Conservation (phyloP, 139 green algal species). For the Yamagishiella unicocca region DNA sequence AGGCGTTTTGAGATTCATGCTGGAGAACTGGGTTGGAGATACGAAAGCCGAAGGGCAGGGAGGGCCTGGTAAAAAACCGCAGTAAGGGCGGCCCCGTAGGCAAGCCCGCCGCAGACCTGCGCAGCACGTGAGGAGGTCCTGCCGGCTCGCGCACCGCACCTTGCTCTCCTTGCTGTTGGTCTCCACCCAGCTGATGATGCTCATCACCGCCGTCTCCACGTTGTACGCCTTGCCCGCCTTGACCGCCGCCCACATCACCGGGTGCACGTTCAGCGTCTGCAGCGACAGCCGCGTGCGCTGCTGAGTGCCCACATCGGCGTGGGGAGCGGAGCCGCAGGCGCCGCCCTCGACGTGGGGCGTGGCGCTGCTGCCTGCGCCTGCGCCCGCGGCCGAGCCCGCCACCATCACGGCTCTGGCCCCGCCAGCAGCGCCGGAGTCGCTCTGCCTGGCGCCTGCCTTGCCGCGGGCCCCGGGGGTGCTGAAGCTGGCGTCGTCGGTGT, state of each 20-base stretch:
- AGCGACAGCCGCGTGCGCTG: neutral
- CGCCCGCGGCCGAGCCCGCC: neutral
- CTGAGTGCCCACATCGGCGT: too few species aligned
- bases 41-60: too few species aligned
- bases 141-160: too few species aligned
- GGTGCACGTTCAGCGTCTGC: constrained; percentile 14
- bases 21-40: too few species aligned
- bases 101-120: too few species aligned
- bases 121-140: too few species aligned
- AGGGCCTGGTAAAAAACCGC: too few species aligned
- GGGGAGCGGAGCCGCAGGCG: neutral
- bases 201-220: constrained; percentile 24
- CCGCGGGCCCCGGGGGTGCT: too few species aligned
- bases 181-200: constrained; percentile 25
- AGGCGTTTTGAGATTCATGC: too few species aligned
- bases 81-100: too few species aligned
- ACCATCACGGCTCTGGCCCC: neutral
- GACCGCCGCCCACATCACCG: constrained; percentile 30
- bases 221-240: constrained; percentile 25
- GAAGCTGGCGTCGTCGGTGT: neutral
- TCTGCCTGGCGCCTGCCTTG: too few species aligned
- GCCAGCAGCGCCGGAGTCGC: too few species aligned
- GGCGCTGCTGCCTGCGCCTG: neutral
- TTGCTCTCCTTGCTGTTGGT: constrained; percentile 20
- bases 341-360: neutral